phyloP scores from a whole-genome alignment of 2,329 filamentous ascomycete species.

The Cladosporium sphaerospermum region DNA sequence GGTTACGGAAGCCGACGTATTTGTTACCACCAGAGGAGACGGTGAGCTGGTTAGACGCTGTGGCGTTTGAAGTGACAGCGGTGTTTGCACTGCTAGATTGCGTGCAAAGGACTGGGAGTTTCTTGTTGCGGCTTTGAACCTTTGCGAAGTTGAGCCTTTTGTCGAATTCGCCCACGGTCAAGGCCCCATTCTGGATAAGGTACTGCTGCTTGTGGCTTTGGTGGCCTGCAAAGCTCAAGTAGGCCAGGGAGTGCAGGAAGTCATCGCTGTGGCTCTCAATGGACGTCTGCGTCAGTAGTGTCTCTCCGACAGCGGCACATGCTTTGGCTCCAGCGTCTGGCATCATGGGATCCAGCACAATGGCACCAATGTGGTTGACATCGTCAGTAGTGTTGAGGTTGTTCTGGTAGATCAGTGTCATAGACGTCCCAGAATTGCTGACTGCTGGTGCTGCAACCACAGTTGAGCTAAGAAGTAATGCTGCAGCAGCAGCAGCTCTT shows the following conservation, averaged over 20 bases:
- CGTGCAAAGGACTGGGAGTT: slow-evolving; percentile 46
- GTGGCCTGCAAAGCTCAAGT: slow-evolving; percentile 39
- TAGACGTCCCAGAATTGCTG: slow-evolving; percentile 37
- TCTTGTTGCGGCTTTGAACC: slow-evolving; percentile 22
- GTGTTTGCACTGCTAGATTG: slow-evolving; percentile 38
- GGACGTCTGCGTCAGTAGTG: slow-evolving; percentile 37
- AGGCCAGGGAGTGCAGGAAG: slow-evolving; percentile 41
- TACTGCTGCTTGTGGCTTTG: slow-evolving; percentile 34
- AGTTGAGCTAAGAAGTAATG: slow-evolving; percentile 9
- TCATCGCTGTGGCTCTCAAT: slow-evolving; percentile 41
- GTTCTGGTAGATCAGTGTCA: slow-evolving; percentile 50
- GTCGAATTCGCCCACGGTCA: slow-evolving; percentile 26
- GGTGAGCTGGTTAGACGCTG: slow-evolving; percentile 34
- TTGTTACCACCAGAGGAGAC: slow-evolving; percentile 40
- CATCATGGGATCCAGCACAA: slow-evolving; percentile 42
- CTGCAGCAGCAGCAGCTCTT: slow-evolving; percentile 11
- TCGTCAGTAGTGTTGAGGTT: slow-evolving; percentile 50
- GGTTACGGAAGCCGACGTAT: slow-evolving; percentile 47
- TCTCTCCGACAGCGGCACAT: slow-evolving; percentile 45
- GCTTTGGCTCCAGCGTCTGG: slow-evolving; percentile 35
- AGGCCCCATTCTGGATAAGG: slow-evolving; percentile 36
- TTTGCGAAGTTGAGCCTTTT: slow-evolving; percentile 32
- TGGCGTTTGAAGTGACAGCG: slow-evolving; percentile 29
- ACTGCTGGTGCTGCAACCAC: slow-evolving; percentile 11
- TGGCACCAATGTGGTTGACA: slow-evolving; percentile 46